These are phyloP conservation scores for Aspergillus ruber DNA, from an alignment of 2,329 filamentous ascomycete species.

Conservation along the genomic window DNA sequence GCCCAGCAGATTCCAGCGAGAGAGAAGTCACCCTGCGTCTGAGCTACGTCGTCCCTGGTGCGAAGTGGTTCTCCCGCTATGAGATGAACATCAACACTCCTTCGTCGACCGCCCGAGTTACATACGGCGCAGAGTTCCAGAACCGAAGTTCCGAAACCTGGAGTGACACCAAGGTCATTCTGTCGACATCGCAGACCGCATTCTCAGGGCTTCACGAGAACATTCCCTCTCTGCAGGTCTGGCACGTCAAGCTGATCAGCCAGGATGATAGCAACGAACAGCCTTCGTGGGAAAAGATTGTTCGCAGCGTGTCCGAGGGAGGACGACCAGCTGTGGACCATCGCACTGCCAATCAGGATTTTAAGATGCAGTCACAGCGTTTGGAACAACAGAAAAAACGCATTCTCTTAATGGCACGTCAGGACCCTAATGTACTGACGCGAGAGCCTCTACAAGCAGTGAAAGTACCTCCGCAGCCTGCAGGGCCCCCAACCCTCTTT, in stretches of 20 bases:
- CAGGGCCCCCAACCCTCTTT: not conserved
- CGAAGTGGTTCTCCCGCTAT: conserved; percentile 57
- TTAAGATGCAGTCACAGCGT: not conserved
- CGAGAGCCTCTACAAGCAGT: not conserved
- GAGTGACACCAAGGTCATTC: conserved; percentile 53
- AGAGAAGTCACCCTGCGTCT: conserved; percentile 37
- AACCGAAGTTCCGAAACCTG: conserved; percentile 61
- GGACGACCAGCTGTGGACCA: not conserved
- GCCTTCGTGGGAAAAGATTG: conserved; percentile 11
- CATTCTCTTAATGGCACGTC: not conserved
- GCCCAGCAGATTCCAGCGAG: conserved; percentile 1
- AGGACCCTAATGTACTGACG: not conserved
- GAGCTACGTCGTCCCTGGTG: conserved; percentile 54
- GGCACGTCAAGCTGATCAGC: conserved; percentile 48
- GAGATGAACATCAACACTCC: conserved; percentile 57
- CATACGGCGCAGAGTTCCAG: conserved; percentile 57
- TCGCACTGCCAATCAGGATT: not conserved
- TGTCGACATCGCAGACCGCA: conserved; percentile 58
- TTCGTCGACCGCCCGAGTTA: conserved; percentile 46
- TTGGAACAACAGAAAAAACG: conserved; percentile 2
- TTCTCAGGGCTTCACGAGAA: conserved; percentile 51
- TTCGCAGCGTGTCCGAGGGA: conserved; percentile 9
- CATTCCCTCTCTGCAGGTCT: conserved; percentile 51
- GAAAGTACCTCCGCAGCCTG: not conserved
- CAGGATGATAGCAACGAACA: conserved; percentile 7